These are phyloP conservation scores for Chlamydomonas sp. DNA, from an alignment of 139 green algal genomes.

Conservation along the genomic window DNA sequence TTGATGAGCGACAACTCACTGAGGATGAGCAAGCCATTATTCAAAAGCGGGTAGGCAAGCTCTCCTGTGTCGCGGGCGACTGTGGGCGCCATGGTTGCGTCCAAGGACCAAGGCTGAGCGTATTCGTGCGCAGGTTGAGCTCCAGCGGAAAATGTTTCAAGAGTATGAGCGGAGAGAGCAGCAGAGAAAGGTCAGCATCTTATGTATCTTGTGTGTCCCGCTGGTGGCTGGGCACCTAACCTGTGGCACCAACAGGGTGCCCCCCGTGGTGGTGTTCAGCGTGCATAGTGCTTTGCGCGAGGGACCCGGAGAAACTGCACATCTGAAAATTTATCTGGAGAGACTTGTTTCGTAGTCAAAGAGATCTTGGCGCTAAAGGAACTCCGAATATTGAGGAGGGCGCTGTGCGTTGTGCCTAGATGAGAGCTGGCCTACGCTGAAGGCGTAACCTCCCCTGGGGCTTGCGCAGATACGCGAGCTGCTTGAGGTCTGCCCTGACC, in stretches of 20 bases:
- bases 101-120: background rate
- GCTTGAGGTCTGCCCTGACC: conserved; percentile 67
- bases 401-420: background rate
- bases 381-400: background rate
- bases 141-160: conserved; percentile 78
- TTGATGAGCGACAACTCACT: conserved; percentile 81
- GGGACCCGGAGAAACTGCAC: background rate
- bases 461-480: conserved; percentile 67
- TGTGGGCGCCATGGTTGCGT: background rate
- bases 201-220: background rate
- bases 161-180: conserved; percentile 78
- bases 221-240: background rate
- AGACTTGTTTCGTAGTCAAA: background rate
- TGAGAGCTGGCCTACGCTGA: too few species aligned
- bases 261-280: background rate
- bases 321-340: background rate
- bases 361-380: too few species aligned
- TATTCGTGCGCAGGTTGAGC: conserved; percentile 57
- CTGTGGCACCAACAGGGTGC: background rate
- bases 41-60: conserved; percentile 66
- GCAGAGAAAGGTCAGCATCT: conserved; percentile 61
- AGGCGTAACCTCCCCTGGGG: too few species aligned
- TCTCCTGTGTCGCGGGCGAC: background rate
- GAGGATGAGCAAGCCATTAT: conserved; percentile 83
- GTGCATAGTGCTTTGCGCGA: background rate